Conservation (phyloP, 106 monocot species). For the Cymbidium sinense region DNA sequence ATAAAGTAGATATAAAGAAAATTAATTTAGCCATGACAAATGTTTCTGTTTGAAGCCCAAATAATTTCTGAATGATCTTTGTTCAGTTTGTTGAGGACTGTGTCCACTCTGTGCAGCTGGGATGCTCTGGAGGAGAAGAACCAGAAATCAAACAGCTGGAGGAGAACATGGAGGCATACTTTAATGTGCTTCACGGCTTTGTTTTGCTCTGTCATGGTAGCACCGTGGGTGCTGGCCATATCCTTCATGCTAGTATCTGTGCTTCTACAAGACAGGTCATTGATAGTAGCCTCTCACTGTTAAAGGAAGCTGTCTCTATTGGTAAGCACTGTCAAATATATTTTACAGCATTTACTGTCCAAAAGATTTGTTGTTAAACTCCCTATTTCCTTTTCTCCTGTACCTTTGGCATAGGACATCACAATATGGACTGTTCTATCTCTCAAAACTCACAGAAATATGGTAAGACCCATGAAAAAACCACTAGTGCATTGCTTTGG, state of each 20-base stretch:
- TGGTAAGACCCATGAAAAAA: background rate
- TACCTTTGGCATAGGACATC: background rate
- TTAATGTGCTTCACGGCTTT: conserved; percentile 78
- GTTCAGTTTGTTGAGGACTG: background rate
- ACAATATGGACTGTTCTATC: background rate
- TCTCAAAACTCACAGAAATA: background rate
- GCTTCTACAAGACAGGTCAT: conserved; percentile 56
- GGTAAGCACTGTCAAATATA: conserved; percentile 30
- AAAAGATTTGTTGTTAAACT: background rate
- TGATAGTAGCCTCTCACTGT: conserved; percentile 61
- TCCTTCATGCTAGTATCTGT: conserved; percentile 48
- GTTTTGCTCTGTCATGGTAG: conserved; percentile 74
- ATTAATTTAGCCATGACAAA: background rate
- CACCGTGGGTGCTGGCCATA: conserved; percentile 64
- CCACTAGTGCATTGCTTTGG: background rate
- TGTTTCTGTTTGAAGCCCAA: background rate
- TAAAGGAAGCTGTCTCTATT: conserved; percentile 51
- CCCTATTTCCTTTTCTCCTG: background rate
- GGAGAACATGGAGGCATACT: conserved; percentile 59
- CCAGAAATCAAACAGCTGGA: conserved; percentile 57
- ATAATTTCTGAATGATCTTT: background rate
- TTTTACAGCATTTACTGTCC: background rate
- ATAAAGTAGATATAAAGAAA: background rate
- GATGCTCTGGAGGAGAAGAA: conserved; percentile 68
- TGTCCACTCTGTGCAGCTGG: conserved; percentile 50